Conservation (phyloP, 768 basidiomycete genomes). For the Postia placenta region DNA sequence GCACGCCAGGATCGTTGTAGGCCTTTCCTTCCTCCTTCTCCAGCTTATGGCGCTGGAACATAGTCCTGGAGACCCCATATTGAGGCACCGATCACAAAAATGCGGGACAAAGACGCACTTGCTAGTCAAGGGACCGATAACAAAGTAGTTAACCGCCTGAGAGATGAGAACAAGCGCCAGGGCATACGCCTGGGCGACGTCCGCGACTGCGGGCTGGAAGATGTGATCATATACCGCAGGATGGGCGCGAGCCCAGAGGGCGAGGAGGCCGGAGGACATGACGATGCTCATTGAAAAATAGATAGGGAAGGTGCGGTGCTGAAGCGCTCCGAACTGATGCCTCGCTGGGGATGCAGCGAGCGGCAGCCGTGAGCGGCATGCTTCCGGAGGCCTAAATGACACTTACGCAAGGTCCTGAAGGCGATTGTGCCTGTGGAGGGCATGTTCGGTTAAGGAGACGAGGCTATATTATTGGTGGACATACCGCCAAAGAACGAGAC, state of each 20-base stretch:
- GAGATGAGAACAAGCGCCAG: constrained; percentile 39
- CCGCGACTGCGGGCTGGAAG: constrained; percentile 41
- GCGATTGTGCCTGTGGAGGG: constrained; percentile 48
- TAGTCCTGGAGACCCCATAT: constrained; percentile 41
- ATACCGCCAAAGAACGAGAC: constrained; percentile 61
- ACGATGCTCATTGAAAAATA: constrained; percentile 62
- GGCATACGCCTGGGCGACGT: constrained; percentile 62
- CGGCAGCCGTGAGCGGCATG: not conserved
- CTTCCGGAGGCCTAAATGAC: not conserved
- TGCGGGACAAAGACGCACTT: constrained; percentile 36
- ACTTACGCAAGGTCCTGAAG: constrained; percentile 51
- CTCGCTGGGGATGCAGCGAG: constrained; percentile 37
- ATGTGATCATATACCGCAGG: constrained; percentile 46
- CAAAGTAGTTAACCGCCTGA: constrained; percentile 58
- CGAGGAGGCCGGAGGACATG: constrained; percentile 49
- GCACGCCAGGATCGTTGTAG: constrained; percentile 60
- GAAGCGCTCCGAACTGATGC: constrained; percentile 66
- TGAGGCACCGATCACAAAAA: not conserved
- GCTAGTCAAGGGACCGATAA: constrained; percentile 70
- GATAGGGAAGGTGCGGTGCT: constrained; percentile 68
- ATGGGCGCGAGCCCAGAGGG: constrained; percentile 52
- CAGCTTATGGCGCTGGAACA: constrained; percentile 65
- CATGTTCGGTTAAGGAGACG: constrained; percentile 6
- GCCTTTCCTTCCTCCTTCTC: constrained; percentile 71
- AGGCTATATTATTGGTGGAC: not conserved